Conservation (phyloP, 441 rosid species). For the Gossypium aridum region DNA sequence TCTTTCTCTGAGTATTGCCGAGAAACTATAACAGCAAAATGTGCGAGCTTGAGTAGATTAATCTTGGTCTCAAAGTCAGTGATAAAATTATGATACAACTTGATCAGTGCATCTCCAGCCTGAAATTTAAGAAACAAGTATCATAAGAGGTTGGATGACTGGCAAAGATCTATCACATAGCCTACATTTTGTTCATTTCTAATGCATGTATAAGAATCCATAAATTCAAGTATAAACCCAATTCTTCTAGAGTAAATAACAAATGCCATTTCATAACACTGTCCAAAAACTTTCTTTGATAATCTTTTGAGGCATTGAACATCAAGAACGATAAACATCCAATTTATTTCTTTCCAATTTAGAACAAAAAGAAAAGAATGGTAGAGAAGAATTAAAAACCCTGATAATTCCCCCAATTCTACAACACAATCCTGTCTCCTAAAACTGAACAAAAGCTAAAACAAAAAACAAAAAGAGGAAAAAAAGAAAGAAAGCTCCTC, state of each 20-base stretch:
- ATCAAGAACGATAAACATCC: background rate
- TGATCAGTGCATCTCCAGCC: conserved; percentile 72
- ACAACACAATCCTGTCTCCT: background rate
- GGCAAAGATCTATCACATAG: background rate
- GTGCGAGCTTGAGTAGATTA: conserved; percentile 34
- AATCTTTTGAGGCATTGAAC: background rate
- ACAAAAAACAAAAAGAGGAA: background rate
- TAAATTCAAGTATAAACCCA: background rate
- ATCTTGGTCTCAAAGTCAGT: conserved; percentile 93
- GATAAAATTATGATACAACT: conserved; percentile 69
- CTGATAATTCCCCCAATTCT: conserved; percentile 1
- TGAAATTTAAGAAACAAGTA: conserved; percentile 22
- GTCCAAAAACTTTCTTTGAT: background rate
- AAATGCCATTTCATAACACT: too few species aligned
- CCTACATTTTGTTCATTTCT: background rate
- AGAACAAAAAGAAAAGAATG: too few species aligned
- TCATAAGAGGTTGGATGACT: background rate
- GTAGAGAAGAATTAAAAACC: background rate
- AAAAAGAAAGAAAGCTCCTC: background rate
- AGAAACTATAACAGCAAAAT: conserved; percentile 83
- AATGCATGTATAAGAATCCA: too few species aligned
- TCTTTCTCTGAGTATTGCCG: conserved; percentile 82
- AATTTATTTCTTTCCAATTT: background rate
- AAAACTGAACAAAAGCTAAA: too few species aligned
- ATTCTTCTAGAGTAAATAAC: background rate